A percentile compares a stretch with the other conserved stretches of the same genome.
Conservation (phyloP, 495 filamentous ascomycete species). For the Parachaetomium inaequale region DNA sequence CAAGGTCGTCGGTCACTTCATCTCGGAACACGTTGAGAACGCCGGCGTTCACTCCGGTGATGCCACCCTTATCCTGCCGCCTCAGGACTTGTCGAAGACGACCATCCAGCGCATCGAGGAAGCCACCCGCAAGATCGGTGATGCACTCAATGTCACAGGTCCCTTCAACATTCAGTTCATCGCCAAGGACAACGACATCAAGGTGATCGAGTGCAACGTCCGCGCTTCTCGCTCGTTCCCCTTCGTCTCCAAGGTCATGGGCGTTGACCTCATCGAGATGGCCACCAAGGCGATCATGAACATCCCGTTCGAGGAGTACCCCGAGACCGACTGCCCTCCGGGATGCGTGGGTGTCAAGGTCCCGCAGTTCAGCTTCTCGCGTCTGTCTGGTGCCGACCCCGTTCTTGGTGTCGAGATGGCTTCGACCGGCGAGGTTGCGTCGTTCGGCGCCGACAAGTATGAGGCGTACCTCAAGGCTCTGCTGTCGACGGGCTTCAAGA, state of each 20-base stretch:
- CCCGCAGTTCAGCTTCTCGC: slow-evolving; percentile 97
- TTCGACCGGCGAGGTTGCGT: slow-evolving; percentile 96
- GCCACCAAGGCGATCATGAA: slow-evolving; percentile 96
- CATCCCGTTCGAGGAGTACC: slow-evolving; percentile 76
- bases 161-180: slow-evolving; percentile 99
- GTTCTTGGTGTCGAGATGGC: slow-evolving; percentile 99
- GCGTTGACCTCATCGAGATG: slow-evolving; percentile 96
- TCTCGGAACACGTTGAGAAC: slow-evolving; percentile 94
- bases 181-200: slow-evolving; percentile 98
- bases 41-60: slow-evolving; percentile 97
- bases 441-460: slow-evolving; percentile 92
- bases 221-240: slow-evolving; percentile 94
- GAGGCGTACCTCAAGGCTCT: slow-evolving; percentile 96
- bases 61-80: slow-evolving; percentile 87
- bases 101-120: slow-evolving; percentile 90
- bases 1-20: slow-evolving; percentile 84
- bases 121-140: slow-evolving; percentile 91
- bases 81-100: slow-evolving; percentile 86
- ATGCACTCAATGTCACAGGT: slow-evolving; percentile 91
- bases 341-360: slow-evolving; percentile 96
- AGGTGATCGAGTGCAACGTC: slow-evolving; percentile 99
- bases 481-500: slow-evolving; percentile 89
- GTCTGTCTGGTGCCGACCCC: slow-evolving; percentile 91
- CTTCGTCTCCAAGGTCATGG: slow-evolving; percentile 98
- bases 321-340: slow-evolving; percentile 65